Evolutionary conservation across 1,284 basidiomycete genomes (phyloP).

Genomic region (Tylopilus sp.): DNA sequence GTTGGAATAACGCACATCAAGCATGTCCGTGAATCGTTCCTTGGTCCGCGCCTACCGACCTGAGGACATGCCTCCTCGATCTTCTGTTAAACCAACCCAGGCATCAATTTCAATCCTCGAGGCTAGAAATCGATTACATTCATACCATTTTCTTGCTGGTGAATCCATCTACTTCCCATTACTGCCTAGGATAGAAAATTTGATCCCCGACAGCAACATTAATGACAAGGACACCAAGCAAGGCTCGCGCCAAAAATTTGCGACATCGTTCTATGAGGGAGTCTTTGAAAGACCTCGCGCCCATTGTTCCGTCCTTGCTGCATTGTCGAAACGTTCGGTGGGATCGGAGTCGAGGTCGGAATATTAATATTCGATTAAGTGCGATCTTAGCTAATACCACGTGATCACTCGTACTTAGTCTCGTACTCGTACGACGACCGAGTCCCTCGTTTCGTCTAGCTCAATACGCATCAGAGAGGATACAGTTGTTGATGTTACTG

Average conservation of each 20-base stretch:
- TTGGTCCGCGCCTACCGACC: constrained; percentile 72
- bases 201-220: constrained; percentile 55
- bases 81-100: constrained; percentile 49
- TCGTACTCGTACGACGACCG: too few species aligned
- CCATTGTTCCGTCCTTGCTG: constrained; percentile 55
- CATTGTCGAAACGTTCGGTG: constrained; percentile 42
- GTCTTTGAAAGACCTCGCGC: constrained; percentile 78
- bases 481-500: constrained; percentile 14
- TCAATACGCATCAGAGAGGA: constrained; percentile 15
- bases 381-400: too few species aligned
- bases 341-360: constrained; percentile 71
- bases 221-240: constrained; percentile 62
- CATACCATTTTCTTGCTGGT: constrained; percentile 62
- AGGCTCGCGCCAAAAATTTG: constrained; percentile 63
- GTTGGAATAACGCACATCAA: constrained; percentile 61
- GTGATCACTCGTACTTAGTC: too few species aligned
- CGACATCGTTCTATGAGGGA: constrained; percentile 78
- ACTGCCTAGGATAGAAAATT: constrained; percentile 65
- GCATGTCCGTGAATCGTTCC: constrained; percentile 67
- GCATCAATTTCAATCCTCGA: constrained; percentile 24
- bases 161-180: constrained; percentile 71
- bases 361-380: too few species aligned
- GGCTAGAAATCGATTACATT: constrained; percentile 22
- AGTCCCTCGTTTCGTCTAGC: too few species aligned
- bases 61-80: constrained; percentile 63